Base-by-base conservation (phyloP, 2,329 filamentous ascomycete species). In the Colletotrichum cereale region DNA sequence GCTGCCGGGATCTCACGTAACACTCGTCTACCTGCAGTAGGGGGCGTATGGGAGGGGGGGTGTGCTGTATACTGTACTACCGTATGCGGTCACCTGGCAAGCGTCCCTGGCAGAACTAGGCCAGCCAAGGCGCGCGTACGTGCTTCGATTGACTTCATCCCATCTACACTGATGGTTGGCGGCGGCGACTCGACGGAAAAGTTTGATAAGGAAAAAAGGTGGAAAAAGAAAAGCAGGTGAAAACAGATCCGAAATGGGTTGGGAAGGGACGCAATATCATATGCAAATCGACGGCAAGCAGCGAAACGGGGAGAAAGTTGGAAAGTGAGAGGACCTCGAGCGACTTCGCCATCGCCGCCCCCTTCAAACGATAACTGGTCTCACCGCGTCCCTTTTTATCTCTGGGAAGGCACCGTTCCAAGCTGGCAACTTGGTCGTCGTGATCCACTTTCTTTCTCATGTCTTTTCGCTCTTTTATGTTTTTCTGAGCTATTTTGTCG, bases 111-210 rank as follows among this genome's bases (percentile, higher is more conserved):
- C 58, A 50, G 68, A 53, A 42, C 38, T 60, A 60, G 65, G 60
- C 38, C 31, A 26, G 34, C 60, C 60, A 62, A 62, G 60, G 60
- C 60, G 68, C 63, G 69, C 53, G 60, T 50, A 47, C 34, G 69
- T 50, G 66, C 69, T 72, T 72, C 69, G 69, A 72, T 72, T 69
- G 65, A 72, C 69, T 69, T 72, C 69, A 72, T 69, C 65, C 44
- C 69, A 69, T 64, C 60, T 68, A 40, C n/a, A 24, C 21, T 44
- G 34, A 36, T 62, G 64, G 56, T 61, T 29, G 53, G 56, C 48
- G 56, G 55, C 48, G 50, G 18, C 44, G 62, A 55, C 38, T 63
- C 36, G 48, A 44, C 10, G 10, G 38, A 62, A 56, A 56, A 61
- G 52, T 64, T 42, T 56, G 66, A 64, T 72, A 72, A 68, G 68